Conservation (phyloP, 257 asterid genomes). For the Nicotiana noctiflora region DNA sequence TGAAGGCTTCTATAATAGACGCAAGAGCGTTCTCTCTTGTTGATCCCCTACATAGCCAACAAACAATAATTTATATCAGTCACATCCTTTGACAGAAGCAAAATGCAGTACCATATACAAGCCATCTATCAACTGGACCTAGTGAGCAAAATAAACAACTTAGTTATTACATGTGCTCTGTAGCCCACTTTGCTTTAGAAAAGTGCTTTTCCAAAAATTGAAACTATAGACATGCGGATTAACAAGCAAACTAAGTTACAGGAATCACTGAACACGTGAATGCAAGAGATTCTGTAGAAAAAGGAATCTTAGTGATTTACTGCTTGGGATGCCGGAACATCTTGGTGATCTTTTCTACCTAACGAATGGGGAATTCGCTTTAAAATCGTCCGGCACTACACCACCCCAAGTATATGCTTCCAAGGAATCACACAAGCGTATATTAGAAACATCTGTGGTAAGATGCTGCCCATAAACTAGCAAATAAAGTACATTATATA, state of each 20-base stretch:
- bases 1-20: slow-evolving; percentile 62
- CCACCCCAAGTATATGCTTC: not conserved
- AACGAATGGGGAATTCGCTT: not conserved
- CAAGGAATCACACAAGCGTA: not conserved
- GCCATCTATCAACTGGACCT: not conserved
- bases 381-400: not conserved
- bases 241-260: not conserved
- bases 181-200: not conserved
- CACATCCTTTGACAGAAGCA: not conserved
- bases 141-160: not conserved
- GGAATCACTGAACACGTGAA: not conserved
- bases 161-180: not conserved
- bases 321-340: not conserved
- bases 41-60: slow-evolving; percentile 56
- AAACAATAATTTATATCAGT: not conserved
- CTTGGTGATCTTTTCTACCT: not conserved
- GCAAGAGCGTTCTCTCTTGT: slow-evolving; percentile 83
- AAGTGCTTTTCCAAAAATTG: not conserved
- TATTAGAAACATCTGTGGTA: not conserved
- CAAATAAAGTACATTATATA: not conserved
- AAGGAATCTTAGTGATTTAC: not conserved
- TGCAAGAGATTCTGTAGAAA: not conserved
- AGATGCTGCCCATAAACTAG: not conserved
- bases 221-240: not conserved
- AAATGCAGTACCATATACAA: not conserved